A percentile compares a stretch with the other conserved stretches of the same genome.
phyloP scores from a whole-genome alignment of 371 early-diverging fungal species.

The Zychaea mexicana region DNA sequence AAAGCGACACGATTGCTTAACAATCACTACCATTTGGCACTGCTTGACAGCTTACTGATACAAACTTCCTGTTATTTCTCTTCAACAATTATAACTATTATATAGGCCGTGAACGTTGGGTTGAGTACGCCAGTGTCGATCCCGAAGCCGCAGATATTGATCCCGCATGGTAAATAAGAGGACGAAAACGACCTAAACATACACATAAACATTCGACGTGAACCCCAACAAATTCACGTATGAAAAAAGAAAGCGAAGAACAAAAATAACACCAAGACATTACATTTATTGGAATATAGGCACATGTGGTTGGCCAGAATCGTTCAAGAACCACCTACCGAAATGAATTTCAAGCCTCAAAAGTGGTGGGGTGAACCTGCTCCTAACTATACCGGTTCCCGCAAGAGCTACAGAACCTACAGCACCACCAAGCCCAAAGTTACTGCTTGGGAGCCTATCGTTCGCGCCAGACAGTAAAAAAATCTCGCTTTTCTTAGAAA shows the following conservation, averaged over 20 bases:
- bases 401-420: constrained; percentile 81
- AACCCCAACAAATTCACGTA: background rate
- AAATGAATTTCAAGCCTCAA: constrained; percentile 40
- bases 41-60: background rate
- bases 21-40: too few relatives aligned
- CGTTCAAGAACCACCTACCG: constrained; percentile 83
- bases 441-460: constrained; percentile 77
- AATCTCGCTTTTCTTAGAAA: too few relatives aligned
- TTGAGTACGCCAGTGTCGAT: constrained; percentile 76
- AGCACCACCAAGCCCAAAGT: constrained; percentile 87
- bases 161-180: constrained; percentile 78
- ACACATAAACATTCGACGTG: too few relatives aligned
- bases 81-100: background rate
- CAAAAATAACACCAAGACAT: background rate
- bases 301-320: constrained; percentile 90
- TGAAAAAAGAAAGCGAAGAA: background rate
- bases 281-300: too few relatives aligned
- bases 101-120: constrained; percentile 91
- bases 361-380: constrained; percentile 54
- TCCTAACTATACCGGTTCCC: constrained; percentile 75
- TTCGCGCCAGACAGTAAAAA: constrained; percentile 50
- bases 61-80: background rate
- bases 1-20: background rate
- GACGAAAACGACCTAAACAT: too few relatives aligned
- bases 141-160: constrained; percentile 85